phyloP scores from a whole-genome alignment of 2,329 filamentous ascomycete genomes.

The Tothia fuscella region DNA sequence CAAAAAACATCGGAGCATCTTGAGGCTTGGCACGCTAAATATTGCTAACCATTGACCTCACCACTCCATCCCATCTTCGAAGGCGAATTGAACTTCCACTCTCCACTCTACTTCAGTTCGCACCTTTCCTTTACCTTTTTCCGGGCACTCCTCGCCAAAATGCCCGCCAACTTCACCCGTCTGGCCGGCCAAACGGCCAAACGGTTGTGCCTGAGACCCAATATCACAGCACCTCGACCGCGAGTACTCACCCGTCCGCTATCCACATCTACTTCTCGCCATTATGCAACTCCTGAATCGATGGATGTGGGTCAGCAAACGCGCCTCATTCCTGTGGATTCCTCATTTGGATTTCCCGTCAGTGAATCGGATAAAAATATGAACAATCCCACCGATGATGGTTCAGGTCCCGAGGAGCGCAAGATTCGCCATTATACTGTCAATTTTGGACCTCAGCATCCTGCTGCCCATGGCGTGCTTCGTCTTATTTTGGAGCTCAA shows the following conservation, averaged over 20 bases:
- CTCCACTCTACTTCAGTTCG: not conserved
- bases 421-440: conserved; percentile 99
- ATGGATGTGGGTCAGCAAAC: conserved; percentile 38
- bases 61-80: no score
- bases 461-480: conserved; percentile 94
- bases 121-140: not conserved
- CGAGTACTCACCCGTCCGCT: conserved; percentile 44
- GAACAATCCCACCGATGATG: conserved; percentile 34
- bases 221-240: not conserved
- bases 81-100: conserved; percentile 4
- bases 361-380: conserved; percentile 33
- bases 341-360: conserved; percentile 45
- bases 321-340: conserved; percentile 52
- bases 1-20: no score
- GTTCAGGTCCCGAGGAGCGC: conserved; percentile 42
- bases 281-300: conserved; percentile 46
- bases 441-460: conserved; percentile 98
- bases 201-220: conserved; percentile 50
- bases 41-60: no score
- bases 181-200: conserved; percentile 60
- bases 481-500: conserved; percentile 95
- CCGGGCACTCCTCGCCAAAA: conserved; percentile 29
- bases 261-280: conserved; percentile 51
- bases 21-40: no score
- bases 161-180: conserved; percentile 61